Percentiles rank a stretch among this genome's conserved stretches.
Evolutionary conservation across 495 filamentous ascomycete species (phyloP).

Genomic region (Hyaloscypha bicolor): DNA sequence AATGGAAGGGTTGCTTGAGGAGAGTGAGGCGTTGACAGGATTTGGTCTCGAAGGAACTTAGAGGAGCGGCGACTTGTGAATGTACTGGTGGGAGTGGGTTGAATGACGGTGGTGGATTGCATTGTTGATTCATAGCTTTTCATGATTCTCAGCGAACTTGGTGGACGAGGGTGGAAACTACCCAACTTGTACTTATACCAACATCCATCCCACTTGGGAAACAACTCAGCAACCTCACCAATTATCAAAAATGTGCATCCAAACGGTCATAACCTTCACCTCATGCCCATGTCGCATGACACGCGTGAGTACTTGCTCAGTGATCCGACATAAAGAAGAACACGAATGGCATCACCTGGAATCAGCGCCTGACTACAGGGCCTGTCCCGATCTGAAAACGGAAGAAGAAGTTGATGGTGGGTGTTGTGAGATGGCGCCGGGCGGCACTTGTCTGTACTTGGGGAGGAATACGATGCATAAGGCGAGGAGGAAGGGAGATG

Average conservation of each 20-base stretch:
- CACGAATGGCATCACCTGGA: neutral
- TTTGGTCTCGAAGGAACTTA: too few relatives aligned
- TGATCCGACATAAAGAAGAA: neutral
- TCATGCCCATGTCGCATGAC: slow-evolving; percentile 4
- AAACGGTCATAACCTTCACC: slow-evolving; percentile 7
- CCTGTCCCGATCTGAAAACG: neutral
- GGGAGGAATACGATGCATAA: neutral
- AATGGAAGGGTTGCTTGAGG: neutral
- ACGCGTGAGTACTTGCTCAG: neutral
- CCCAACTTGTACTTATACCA: neutral
- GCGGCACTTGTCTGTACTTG: neutral
- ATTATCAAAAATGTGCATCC: slow-evolving; percentile 1
- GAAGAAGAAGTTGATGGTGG: neutral
- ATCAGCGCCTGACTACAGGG: neutral
- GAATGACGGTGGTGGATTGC: too few relatives aligned
- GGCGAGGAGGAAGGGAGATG: neutral
- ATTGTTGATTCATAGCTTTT: too few relatives aligned
- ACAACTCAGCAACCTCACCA: neutral
- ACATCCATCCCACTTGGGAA: too few relatives aligned
- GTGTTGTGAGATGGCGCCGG: neutral
- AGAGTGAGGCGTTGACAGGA: too few relatives aligned
- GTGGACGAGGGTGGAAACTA: too few relatives aligned
- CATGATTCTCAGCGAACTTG: too few relatives aligned
- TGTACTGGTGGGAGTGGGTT: too few relatives aligned
- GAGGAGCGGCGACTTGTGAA: too few relatives aligned